A percentile compares a stretch with the other conserved stretches of the same genome.
Evolutionary conservation across 2,329 filamentous ascomycete genomes (phyloP).

Genomic region (Chaetomium olivaceum): DNA sequence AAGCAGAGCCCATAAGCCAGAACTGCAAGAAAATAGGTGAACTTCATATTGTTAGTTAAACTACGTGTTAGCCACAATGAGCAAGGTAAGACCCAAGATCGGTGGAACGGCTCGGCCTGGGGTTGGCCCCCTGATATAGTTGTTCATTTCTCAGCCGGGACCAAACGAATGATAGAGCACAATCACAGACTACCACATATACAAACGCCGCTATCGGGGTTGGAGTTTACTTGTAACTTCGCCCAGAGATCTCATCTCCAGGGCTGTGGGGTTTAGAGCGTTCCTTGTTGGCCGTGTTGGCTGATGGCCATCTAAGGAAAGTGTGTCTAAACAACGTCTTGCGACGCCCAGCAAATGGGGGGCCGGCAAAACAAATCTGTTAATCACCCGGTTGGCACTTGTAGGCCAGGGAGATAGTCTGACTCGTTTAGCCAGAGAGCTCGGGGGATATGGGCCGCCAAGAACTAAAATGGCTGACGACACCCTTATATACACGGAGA

Average conservation of each 20-base stretch:
- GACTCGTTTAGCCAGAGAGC: conserved; percentile 16
- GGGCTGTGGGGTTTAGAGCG: not conserved
- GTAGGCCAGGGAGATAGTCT: not conserved
- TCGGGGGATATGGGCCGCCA: not conserved
- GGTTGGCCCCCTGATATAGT: not conserved
- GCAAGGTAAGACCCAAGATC: not conserved
- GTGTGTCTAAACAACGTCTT: conserved; percentile 10
- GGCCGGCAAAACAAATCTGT: not conserved
- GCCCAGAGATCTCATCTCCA: not conserved
- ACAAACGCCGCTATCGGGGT: not conserved
- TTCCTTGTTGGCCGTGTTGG: conserved; percentile 5
- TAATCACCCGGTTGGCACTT: conserved; percentile 12
- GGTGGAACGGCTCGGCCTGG: not conserved
- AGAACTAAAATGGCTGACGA: not conserved
- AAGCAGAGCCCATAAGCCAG: conserved; percentile 7
- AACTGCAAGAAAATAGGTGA: conserved; percentile 15
- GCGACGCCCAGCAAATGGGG: not conserved
- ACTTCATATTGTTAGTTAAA: conserved; percentile 16
- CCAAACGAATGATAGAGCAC: not conserved
- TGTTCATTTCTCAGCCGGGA: not conserved
- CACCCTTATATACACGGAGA: not conserved
- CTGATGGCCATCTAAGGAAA: not conserved
- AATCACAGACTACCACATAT: not conserved
- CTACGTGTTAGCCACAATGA: not conserved
- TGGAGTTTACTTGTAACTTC: not conserved